Evolutionary conservation across 768 basidiomycete species (phyloP), one percentile per base, ranked within the genome.

Genomic region (Mycena rebaudengoi): DNA sequence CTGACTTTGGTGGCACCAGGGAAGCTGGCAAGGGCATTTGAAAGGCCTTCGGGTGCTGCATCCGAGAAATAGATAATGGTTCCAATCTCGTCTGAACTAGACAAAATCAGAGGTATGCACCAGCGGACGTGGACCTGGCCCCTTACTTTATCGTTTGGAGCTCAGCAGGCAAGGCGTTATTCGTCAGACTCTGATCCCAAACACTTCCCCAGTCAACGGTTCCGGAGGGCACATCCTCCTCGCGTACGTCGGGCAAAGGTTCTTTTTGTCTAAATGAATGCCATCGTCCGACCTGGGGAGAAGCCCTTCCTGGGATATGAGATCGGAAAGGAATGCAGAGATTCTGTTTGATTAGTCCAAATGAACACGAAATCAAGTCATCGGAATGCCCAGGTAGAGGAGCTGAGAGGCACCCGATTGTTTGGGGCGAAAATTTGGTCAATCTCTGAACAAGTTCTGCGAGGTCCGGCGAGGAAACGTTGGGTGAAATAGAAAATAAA

Each of bases 201-300:
- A 87, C 71, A 46, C 78, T 77, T 7, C 83, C 80, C 88, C 89
- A 90, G 53, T 83, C 74, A 33, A 83, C 48, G 2, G 57, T 68
- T 25, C 69, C 72, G 11, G 64, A 44, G 10, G 54, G 56, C 16
- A 54, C 49, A 52, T 53, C 73, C 37, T 44, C 63, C 20, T 72
- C 70, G 26, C 43, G 37, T 45, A 54, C 37, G 40, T 69, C 60
- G 53, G 64, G 55, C 21, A 51, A 51, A 18, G 51, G 23, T 8
- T 18, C 25, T 43, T 77, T 79, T 68, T 82, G 79, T 62, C 84
- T 74, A 65, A 85, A 84, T 18, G 89, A 82, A 71, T 91, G 89
- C 89, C 89, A 89, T 45, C 91, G 80, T 28, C 92, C 92, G 13
- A 93, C 91, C 69, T 90, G 88, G 3, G 83, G 74, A 16, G 84